phyloP scores from a whole-genome alignment of 352 stramenopile species.

The Pythium utonaiense region DNA sequence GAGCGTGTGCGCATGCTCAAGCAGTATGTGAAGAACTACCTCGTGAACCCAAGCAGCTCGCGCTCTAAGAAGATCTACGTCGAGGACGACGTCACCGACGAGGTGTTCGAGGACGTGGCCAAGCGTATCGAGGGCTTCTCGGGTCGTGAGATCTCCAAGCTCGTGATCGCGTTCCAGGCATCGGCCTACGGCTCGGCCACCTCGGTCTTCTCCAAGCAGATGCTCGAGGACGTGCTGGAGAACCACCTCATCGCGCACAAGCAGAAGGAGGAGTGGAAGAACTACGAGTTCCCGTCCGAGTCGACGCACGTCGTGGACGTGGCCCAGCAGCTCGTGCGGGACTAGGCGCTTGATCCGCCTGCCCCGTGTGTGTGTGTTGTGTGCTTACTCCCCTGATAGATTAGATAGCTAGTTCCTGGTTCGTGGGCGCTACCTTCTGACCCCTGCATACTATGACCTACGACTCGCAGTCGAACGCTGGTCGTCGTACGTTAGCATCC shows the following conservation, averaged over 20 bases:
- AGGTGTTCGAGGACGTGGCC: slow-evolving; percentile 91
- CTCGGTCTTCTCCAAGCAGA: slow-evolving; percentile 90
- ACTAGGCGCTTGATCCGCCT: slow-evolving; percentile 19
- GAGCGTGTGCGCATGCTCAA: slow-evolving; percentile 97
- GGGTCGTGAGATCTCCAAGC: slow-evolving; percentile 98
- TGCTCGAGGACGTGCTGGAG: slow-evolving; percentile 93
- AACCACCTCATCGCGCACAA: slow-evolving; percentile 92
- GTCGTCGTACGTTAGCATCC: not conserved
- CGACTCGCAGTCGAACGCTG: no score
- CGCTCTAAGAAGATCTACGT: slow-evolving; percentile 89
- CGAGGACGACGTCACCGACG: slow-evolving; percentile 89
- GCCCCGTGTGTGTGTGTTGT: slow-evolving; percentile 5
- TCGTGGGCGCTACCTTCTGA: slow-evolving; percentile 63
- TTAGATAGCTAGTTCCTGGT: slow-evolving; percentile 83
- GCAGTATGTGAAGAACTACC: slow-evolving; percentile 98
- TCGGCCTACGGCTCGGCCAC: slow-evolving; percentile 95
- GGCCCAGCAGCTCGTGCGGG: slow-evolving; percentile 44
- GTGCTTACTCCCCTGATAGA: slow-evolving; percentile 42
- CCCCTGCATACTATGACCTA: slow-evolving; percentile 2
- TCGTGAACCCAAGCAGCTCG: slow-evolving; percentile 86
- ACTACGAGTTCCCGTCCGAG: slow-evolving; percentile 60
- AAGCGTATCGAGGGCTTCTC: slow-evolving; percentile 96
- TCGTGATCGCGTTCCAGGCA: slow-evolving; percentile 99
- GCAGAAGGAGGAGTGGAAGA: slow-evolving; percentile 93
- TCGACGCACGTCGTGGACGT: slow-evolving; percentile 39